Evolutionary conservation across 495 filamentous ascomycete genomes (phyloP).

Genomic region (Glonium stellatum): DNA sequence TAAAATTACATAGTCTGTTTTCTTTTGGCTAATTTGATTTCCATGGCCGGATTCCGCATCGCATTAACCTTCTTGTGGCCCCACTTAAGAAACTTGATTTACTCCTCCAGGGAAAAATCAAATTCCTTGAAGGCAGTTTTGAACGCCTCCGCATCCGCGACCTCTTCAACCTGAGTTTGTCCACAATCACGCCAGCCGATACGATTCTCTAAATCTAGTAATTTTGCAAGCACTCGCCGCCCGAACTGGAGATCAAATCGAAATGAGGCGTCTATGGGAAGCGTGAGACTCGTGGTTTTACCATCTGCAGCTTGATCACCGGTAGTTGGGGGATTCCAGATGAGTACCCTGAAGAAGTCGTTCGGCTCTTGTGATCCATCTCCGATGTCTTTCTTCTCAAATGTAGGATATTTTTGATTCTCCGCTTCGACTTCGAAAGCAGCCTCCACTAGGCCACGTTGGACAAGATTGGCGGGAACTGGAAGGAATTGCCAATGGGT

Average conservation of each 20-base stretch:
- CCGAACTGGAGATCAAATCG: conserved; percentile 62
- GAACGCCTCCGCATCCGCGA: conserved; percentile 68
- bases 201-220: conserved; percentile 67
- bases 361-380: conserved; percentile 45
- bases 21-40: no score
- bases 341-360: conserved; percentile 82
- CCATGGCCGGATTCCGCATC: no score
- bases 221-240: conserved; percentile 75
- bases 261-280: conserved; percentile 47
- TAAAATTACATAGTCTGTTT: no score
- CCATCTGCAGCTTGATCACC: conserved; percentile 13
- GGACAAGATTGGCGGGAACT: conserved; percentile 56
- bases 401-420: conserved; percentile 59
- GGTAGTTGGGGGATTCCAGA: conserved; percentile 52
- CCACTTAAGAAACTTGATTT: not conserved
- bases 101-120: conserved; percentile 61
- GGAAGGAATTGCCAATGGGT: conserved; percentile 93
- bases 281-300: conserved; percentile 43
- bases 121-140: conserved; percentile 77
- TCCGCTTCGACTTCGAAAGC: conserved; percentile 80
- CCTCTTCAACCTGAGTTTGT: conserved; percentile 71
- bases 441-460: conserved; percentile 64
- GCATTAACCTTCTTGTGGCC: no score
- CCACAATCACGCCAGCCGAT: conserved; percentile 75
- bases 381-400: conserved; percentile 35